Evolutionary conservation across 2,329 filamentous ascomycete genomes (phyloP).

Genomic region (Sclerotinia subarctica): DNA sequence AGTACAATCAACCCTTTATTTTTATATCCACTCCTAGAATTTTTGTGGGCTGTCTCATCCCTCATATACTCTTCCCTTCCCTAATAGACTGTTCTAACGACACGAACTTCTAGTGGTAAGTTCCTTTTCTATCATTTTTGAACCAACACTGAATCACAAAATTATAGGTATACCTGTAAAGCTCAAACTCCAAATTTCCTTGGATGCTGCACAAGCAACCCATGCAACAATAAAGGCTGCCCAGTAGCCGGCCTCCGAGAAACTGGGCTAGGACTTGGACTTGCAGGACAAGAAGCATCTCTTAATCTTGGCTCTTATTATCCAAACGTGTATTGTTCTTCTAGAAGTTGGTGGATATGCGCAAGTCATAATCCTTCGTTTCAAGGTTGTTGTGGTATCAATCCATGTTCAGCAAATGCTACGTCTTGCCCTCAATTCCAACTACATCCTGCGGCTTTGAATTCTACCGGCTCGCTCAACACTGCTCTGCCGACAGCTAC

Average conservation of each 20-base stretch:
- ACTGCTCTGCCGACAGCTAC: neutral
- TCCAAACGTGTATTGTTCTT: conserved; percentile 24
- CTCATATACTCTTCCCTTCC: neutral
- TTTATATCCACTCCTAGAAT: no score
- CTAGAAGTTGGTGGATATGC: conserved; percentile 24
- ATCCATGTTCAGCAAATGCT: conserved; percentile 19
- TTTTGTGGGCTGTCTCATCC: neutral
- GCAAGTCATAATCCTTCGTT: conserved; percentile 22
- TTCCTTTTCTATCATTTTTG: neutral
- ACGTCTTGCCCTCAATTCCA: neutral
- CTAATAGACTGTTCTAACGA: neutral
- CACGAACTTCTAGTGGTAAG: neutral
- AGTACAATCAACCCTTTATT: neutral
- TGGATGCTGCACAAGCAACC: conserved; percentile 27
- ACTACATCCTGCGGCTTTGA: neutral
- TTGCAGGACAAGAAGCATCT: neutral
- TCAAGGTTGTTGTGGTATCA: conserved; percentile 24
- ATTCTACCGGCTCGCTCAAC: neutral
- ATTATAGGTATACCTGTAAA: conserved; percentile 24
- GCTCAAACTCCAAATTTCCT: conserved; percentile 26
- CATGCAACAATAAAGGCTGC: conserved; percentile 25
- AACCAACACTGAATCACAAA: neutral
- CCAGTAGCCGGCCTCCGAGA: conserved; percentile 24
- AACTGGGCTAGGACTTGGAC: conserved; percentile 21
- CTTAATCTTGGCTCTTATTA: conserved; percentile 20